These are phyloP conservation scores for Clarkia xantiana DNA, from an alignment of 345 rosid species.

Conservation along the genomic window DNA sequence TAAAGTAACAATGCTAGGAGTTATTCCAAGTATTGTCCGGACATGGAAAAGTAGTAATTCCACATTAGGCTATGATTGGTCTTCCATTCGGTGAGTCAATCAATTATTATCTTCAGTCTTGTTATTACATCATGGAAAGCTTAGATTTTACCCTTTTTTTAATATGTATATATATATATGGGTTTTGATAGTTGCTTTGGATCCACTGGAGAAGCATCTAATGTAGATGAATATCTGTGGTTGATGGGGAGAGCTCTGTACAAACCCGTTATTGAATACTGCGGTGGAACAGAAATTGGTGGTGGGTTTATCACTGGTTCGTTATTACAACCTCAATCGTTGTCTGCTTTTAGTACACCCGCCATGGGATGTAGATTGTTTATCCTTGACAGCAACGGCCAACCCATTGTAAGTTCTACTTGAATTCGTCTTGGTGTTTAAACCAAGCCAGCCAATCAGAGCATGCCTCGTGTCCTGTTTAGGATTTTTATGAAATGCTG, in stretches of 20 bases:
- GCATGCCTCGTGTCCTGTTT: too few relatives aligned
- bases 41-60: conserved; percentile 65
- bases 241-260: conserved; percentile 84
- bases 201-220: conserved; percentile 99
- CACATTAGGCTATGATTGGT: conserved; percentile 77
- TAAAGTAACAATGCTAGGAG: conserved; percentile 84
- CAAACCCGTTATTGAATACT: conserved; percentile 88
- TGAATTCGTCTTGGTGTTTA: background rate
- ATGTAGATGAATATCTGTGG: conserved; percentile 86
- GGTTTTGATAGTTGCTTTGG: conserved; percentile 54
- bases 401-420: conserved; percentile 51
- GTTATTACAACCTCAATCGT: conserved; percentile 67
- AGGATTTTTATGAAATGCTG: too few relatives aligned
- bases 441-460: background rate
- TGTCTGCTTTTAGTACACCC: conserved; percentile 90
- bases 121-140: background rate
- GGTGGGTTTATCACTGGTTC: conserved; percentile 82
- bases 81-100: conserved; percentile 68
- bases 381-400: conserved; percentile 55
- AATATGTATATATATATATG: conserved; percentile 3
- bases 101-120: background rate
- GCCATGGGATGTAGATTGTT: conserved; percentile 88
- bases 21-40: conserved; percentile 90
- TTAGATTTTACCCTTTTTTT: background rate
- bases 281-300: conserved; percentile 97